These are phyloP conservation scores for Neurospora cerealis DNA, from an alignment of 495 filamentous ascomycete genomes.

Conservation along the genomic window DNA sequence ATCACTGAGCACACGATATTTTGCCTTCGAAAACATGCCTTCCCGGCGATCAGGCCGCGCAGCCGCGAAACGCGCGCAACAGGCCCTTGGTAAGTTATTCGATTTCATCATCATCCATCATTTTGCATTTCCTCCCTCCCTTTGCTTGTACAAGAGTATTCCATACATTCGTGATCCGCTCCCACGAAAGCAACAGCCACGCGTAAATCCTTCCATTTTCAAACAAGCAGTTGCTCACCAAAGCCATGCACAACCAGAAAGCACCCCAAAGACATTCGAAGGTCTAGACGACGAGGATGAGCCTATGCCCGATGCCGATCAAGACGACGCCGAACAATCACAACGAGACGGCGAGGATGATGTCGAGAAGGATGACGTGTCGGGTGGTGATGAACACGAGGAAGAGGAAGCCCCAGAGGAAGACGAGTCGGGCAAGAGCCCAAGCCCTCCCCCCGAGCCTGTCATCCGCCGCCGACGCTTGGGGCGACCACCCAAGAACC, in stretches of 20 bases:
- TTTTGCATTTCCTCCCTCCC: background rate
- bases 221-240: constrained; percentile 6
- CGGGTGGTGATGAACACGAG: constrained; percentile 32
- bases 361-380: constrained; percentile 30
- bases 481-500: constrained; percentile 78
- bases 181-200: background rate
- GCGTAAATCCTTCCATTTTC: background rate
- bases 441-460: constrained; percentile 47
- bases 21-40: constrained; percentile 11
- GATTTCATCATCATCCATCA: background rate
- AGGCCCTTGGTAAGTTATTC: constrained; percentile 18
- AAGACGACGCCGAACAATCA: constrained; percentile 25
- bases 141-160: background rate
- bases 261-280: constrained; percentile 38
- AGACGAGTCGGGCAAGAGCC: constrained; percentile 37
- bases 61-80: constrained; percentile 24
- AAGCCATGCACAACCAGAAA: constrained; percentile 27
- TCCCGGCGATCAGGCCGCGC: constrained; percentile 23
- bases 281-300: constrained; percentile 41
- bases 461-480: constrained; percentile 63
- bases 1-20: background rate
- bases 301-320: constrained; percentile 39
- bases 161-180: background rate
- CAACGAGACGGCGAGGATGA: constrained; percentile 20
- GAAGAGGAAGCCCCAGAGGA: constrained; percentile 26